Evolutionary conservation across 768 basidiomycete genomes (phyloP).

Genomic region (Strobilomyces dryophilus): DNA sequence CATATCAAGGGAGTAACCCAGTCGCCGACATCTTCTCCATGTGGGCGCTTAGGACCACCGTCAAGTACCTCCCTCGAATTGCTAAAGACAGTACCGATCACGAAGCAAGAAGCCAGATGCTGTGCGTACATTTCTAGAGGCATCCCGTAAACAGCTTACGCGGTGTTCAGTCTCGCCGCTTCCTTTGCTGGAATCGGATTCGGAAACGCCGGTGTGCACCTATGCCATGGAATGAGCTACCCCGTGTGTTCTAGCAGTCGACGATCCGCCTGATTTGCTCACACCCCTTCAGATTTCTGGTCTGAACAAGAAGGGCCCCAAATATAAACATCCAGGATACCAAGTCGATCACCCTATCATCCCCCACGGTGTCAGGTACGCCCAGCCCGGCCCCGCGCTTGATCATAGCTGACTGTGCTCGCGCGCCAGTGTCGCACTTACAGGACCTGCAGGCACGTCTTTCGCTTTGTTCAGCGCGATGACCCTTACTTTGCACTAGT

Average conservation of each 20-base stretch:
- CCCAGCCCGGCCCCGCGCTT: neutral
- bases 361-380: conserved; percentile 81
- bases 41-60: conserved; percentile 89
- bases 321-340: conserved; percentile 91
- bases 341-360: conserved; percentile 83
- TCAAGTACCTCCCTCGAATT: conserved; percentile 84
- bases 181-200: conserved; percentile 96
- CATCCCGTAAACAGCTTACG: neutral
- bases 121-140: conserved; percentile 44
- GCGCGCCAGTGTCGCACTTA: conserved; percentile 67
- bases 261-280: neutral
- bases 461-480: conserved; percentile 1
- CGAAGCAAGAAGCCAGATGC: conserved; percentile 88
- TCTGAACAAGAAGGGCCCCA: conserved; percentile 90
- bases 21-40: conserved; percentile 94
- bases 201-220: conserved; percentile 88
- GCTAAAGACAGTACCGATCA: conserved; percentile 73
- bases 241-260: conserved; percentile 48
- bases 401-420: neutral
- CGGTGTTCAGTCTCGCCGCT: conserved; percentile 63
- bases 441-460: conserved; percentile 72
- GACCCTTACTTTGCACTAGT: conserved; percentile 39
- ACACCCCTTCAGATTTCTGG: conserved; percentile 67
- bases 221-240: conserved; percentile 89
- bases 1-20: conserved; percentile 91